Evolutionary conservation across 2,329 filamentous ascomycete genomes (phyloP).

Genomic region (Cytospora schulzeri): DNA sequence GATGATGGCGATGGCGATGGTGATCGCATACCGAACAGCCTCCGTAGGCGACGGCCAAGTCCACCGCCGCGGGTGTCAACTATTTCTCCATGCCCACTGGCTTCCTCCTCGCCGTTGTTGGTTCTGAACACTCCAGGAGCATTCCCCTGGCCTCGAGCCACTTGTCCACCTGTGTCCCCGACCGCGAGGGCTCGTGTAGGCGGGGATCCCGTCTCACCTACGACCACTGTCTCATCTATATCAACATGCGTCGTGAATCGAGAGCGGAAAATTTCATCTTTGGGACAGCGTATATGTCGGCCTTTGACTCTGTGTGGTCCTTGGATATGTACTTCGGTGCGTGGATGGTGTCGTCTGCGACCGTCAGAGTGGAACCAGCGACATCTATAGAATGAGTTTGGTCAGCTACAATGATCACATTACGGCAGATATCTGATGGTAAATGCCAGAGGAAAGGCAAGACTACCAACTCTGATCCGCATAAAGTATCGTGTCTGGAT

Average conservation of each 20-base stretch:
- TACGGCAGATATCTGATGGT: fast-evolving
- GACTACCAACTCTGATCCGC: neutral
- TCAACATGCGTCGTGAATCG: neutral
- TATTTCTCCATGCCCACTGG: neutral
- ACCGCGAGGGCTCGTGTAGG: neutral
- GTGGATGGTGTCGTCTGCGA: neutral
- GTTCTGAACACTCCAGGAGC: too few species aligned
- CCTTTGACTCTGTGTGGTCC: neutral
- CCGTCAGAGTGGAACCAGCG: constrained; percentile 6
- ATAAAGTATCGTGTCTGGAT: constrained; percentile 1
- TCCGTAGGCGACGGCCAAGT: neutral
- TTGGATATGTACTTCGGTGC: neutral
- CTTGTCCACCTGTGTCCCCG: neutral
- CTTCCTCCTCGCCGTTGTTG: neutral
- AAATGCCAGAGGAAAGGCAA: neutral
- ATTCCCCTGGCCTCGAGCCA: neutral
- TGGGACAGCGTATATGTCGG: constrained; percentile 2
- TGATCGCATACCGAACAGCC: neutral
- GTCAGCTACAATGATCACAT: neutral
- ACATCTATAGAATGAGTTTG: neutral
- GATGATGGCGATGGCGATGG: neutral
- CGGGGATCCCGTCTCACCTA: neutral
- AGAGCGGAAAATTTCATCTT: neutral
- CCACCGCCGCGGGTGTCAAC: constrained; percentile 1
- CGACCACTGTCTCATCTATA: neutral